A percentile compares a stretch with the other conserved stretches of the same genome.
Evolutionary conservation across 306 rosid genomes (phyloP).

Genomic region (Abrus precatorius): DNA sequence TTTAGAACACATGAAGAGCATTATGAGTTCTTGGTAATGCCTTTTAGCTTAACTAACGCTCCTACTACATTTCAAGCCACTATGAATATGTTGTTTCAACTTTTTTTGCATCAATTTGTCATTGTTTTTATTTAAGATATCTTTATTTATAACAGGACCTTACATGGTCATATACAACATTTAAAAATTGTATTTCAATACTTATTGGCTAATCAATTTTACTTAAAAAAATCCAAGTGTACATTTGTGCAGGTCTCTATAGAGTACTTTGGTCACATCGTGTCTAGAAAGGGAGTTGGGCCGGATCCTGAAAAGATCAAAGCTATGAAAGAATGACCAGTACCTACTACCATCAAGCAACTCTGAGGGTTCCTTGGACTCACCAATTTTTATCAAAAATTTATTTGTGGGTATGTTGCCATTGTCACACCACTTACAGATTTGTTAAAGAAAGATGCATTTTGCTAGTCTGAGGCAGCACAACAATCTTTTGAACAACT

Average conservation of each 20-base stretch:
- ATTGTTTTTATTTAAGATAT: too few species aligned
- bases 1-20: too few species aligned
- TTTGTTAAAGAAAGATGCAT: background rate
- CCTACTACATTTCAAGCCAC: too few species aligned
- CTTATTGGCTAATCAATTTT: too few species aligned
- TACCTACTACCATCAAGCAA: background rate
- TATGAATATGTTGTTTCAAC: too few species aligned
- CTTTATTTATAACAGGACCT: too few species aligned
- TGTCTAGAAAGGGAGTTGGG: background rate
- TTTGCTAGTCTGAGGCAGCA: background rate
- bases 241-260: background rate
- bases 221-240: background rate
- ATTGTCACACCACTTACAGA: background rate
- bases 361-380: background rate
- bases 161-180: too few species aligned
- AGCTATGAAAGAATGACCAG: background rate
- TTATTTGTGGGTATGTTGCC: background rate
- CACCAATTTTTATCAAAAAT: background rate
- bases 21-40: too few species aligned
- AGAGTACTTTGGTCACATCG: background rate
- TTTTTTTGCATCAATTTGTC: too few species aligned
- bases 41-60: too few species aligned
- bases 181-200: too few species aligned
- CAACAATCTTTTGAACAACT: too few species aligned
- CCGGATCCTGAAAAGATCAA: background rate